Conservation (phyloP, 371 early-diverging fungal species). For the Capillidium heterosporum region DNA sequence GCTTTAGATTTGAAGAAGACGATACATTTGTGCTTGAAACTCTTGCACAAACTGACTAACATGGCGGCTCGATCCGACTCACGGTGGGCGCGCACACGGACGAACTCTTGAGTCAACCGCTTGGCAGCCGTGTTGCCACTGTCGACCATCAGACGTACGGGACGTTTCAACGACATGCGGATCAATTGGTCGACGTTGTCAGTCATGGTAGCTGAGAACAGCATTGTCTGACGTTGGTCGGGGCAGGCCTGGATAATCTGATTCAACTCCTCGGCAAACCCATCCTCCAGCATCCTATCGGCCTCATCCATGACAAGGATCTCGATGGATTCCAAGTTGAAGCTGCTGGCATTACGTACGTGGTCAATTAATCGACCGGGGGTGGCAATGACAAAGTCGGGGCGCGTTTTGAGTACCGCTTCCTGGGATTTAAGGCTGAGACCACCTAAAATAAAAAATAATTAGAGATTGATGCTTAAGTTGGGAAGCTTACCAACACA, state of each 20-base stretch:
- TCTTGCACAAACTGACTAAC: conserved; percentile 64
- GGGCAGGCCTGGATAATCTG: conserved; percentile 90
- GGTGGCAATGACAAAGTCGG: conserved; percentile 98
- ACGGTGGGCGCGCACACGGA: conserved; percentile 71
- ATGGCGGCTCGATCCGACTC: conserved; percentile 79
- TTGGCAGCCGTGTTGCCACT: conserved; percentile 52
- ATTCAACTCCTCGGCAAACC: conserved; percentile 92
- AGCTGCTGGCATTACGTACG: conserved; percentile 77
- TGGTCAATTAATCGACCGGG: conserved; percentile 99
- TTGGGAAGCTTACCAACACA: conserved; percentile 44
- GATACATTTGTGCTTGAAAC: conserved; percentile 58
- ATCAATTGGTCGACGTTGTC: conserved; percentile 93
- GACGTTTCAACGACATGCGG: conserved; percentile 76
- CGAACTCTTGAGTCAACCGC: conserved; percentile 82
- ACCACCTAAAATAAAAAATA: conserved; percentile 45
- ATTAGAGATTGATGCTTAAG: not conserved
- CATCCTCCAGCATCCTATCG: conserved; percentile 99
- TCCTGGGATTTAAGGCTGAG: conserved; percentile 82
- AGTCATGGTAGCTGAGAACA: conserved; percentile 99
- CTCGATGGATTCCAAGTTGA: conserved; percentile 78
- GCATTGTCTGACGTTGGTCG: conserved; percentile 85
- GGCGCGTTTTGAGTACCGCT: conserved; percentile 69
- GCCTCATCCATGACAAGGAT: conserved; percentile 99
- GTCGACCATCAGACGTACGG: conserved; percentile 84
- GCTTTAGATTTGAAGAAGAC: conserved; percentile 87